Base-by-base conservation (phyloP, 768 basidiomycete species). In the Hypholoma fasciculare region DNA sequence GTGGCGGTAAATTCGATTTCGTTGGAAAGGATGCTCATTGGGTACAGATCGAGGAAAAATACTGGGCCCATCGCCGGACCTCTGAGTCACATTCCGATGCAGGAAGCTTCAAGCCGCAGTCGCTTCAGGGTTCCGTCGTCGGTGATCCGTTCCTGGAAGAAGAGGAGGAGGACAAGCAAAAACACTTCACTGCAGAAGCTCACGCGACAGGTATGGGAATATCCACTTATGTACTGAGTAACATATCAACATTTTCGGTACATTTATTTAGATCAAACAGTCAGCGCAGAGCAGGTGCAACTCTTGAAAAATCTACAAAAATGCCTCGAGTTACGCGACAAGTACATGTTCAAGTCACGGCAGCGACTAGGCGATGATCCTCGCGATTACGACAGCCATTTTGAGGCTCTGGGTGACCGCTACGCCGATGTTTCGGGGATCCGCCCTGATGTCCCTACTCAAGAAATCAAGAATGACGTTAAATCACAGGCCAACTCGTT, bases 281-380 rank as follows among this genome's bases (percentile, higher is more conserved):
- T 79, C 43, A 76, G 68, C 13, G 71, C 75, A 2, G 87, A 88
- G 65, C 77, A 82, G 52, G 71, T 76, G 11, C 72, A 78, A 7
- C 78, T 94, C 13, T 86, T 90, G 59, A 80, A 86, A 59, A 81
- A 88, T 1, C 85, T 98, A 68, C 85, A 89, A 58, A 85, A 80
- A 67, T 98, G 96, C 68, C 85, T 98, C 48, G 86, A 91, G 54
- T 78, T 98, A 17, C 90, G 97, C 26, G 96, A 98, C 76, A 98
- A 98, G 74, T 99, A 98, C 76, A 95, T 97, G 76, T 63, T 78
- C 6, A 83, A 84, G 58, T 98, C 96, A 1, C 82, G 88, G 4
- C 97, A 99, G 70, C 82, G 94, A 54, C 84, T 98, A 3, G 97
- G 96, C 2, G 97, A 98, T 73, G 92, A 98, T 71, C 97, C 97